Base-by-base conservation (phyloP, 2,329 filamentous ascomycete species). In the Lachnellula suecica region DNA sequence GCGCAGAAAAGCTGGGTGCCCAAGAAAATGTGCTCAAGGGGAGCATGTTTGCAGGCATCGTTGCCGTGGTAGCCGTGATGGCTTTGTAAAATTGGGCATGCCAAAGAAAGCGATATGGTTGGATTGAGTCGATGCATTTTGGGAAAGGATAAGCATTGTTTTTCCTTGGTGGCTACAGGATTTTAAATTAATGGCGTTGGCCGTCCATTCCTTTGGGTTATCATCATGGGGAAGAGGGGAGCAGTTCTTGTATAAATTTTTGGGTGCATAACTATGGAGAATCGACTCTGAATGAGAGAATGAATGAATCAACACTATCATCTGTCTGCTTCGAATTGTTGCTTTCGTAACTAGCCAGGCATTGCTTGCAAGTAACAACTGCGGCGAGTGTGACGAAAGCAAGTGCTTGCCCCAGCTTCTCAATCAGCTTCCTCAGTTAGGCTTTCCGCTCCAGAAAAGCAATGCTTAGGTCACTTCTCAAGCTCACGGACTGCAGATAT, bases 71-170 rank as follows among this genome's bases (percentile, higher is more conserved):
- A 49, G 64, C 63, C 20, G 62, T 66, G 63, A 64, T 68, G 57
- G 62, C 63, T 52, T 45, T 67, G 38, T 67, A 58, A 51, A 35
- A 19, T 23, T 17, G 17, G 27, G 79, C 84, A 15, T 85, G 84
- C 0, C 94, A 96, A 65, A 79, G 44, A 24, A 34, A 87, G 96
- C 59, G 87, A 88, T 1, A 79, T n/a, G n/a, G n/a, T 96, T 68
- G 82, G 82, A 2, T 76, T 97, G 40, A 86, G 92, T 68, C 97
- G 91, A 29, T 50, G 50, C n/a, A 50, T 51, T 47, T 49, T 29
- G 43, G 54, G 44, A 40, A 17, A 27, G 31, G 49, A 47, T 51
- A 54, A 49, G 58, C 58, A 44, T 56, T 54, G 49, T 34, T 49
- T 20, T 46, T 51, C 27, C 11, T 17, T n/a, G n/a, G 13, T 22